A percentile compares a stretch with the other conserved stretches of the same genome.
Evolutionary conservation across 1,284 basidiomycete species (phyloP).

Genomic region (Grifola frondosa): DNA sequence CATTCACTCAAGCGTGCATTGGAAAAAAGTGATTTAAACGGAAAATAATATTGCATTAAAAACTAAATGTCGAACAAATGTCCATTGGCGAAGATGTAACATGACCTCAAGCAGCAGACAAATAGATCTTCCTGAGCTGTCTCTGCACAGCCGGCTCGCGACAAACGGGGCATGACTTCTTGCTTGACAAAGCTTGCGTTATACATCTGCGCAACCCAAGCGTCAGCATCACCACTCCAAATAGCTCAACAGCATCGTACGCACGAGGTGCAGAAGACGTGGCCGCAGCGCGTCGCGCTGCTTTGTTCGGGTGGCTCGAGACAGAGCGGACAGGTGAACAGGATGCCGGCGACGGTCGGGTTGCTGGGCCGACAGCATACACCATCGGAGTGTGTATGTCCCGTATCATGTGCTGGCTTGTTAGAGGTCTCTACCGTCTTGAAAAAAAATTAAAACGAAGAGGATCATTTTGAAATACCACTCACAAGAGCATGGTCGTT

Average conservation of each 20-base stretch:
- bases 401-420: neutral
- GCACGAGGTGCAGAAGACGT: constrained; percentile 31
- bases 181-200: constrained; percentile 15
- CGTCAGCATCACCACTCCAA: neutral
- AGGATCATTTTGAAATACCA: neutral
- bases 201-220: constrained; percentile 23
- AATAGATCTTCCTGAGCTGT: constrained; percentile 26
- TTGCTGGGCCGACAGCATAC: constrained; percentile 1
- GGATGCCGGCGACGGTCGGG: neutral
- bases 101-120: constrained; percentile 14
- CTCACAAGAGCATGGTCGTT: neutral
- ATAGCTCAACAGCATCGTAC: constrained; percentile 3
- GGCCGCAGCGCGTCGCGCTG: constrained; percentile 28
- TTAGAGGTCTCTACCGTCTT: neutral
- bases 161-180: constrained; percentile 29
- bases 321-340: constrained; percentile 29
- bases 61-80: neutral
- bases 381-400: no score
- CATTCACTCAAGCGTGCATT: neutral
- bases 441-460: neutral
- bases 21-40: neutral
- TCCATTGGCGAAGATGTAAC: no score
- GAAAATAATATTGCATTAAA: neutral
- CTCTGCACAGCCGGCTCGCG: constrained; percentile 16
- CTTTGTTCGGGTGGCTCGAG: constrained; percentile 24